Conservation (phyloP, 306 rosid species). For the Acacia crassicarpa region DNA sequence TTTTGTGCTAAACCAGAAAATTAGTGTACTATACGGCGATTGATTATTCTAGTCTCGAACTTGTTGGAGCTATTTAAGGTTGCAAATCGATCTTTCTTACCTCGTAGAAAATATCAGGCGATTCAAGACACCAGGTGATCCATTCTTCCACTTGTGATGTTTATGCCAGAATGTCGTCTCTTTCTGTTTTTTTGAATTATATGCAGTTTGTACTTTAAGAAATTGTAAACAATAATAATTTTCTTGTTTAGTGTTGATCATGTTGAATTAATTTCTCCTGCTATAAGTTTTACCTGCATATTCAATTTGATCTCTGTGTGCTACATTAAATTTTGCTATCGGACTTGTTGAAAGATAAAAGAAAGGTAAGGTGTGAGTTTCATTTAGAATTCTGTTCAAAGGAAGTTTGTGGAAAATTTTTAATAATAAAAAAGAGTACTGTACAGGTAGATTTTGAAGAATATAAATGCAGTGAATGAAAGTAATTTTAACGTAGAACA, state of each 20-base stretch:
- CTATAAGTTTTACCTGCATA: neutral
- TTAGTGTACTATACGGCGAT: constrained; percentile 28
- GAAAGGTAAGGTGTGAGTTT: neutral
- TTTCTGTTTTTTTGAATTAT: neutral
- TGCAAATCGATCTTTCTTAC: neutral
- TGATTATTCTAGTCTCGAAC: neutral
- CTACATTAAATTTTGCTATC: neutral
- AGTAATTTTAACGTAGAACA: neutral
- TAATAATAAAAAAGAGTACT: neutral
- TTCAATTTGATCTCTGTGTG: neutral
- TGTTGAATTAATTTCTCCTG: neutral
- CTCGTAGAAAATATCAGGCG: neutral
- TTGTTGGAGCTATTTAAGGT: constrained; percentile 19
- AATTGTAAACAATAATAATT: neutral
- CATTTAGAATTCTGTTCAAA: neutral
- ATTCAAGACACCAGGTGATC: constrained; percentile 25
- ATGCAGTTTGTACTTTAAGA: neutral
- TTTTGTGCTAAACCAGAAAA: neutral
- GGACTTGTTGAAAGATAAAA: neutral
- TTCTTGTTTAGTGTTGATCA: neutral
- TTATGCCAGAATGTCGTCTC: neutral
- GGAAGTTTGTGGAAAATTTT: neutral
- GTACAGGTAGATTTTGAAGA: neutral
- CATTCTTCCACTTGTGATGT: neutral
- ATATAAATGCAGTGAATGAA: neutral